phyloP scores from a whole-genome alignment of 371 early-diverging fungal genomes.

The Dipsacomyces acuminosporus region DNA sequence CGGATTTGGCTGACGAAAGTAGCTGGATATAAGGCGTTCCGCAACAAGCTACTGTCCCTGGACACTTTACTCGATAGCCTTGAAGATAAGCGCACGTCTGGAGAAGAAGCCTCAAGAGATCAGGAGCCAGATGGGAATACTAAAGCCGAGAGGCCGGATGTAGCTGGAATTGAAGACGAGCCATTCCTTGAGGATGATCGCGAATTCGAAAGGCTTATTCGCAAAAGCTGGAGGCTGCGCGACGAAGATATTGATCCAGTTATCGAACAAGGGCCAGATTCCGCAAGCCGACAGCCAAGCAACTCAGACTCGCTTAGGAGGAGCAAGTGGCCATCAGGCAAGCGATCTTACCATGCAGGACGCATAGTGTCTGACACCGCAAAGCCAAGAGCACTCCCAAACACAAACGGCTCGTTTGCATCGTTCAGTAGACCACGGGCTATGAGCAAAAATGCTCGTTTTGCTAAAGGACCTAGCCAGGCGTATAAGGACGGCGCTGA shows the following conservation, averaged over 20 bases:
- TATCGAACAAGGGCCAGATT: too few relatives aligned
- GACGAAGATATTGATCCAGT: slow-evolving; percentile 21
- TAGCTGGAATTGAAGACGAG: neutral
- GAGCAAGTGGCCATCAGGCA: slow-evolving; percentile 6
- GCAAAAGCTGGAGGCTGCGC: slow-evolving; percentile 31
- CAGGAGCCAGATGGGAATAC: too few relatives aligned
- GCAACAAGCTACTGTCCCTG: slow-evolving; percentile 21
- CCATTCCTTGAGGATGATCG: slow-evolving; percentile 11
- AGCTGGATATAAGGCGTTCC: slow-evolving; percentile 31
- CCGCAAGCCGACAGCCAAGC: too few relatives aligned
- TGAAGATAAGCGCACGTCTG: slow-evolving; percentile 5
- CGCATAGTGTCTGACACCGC: neutral
- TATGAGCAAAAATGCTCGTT: neutral
- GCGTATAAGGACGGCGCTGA: neutral
- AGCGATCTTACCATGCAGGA: slow-evolving; percentile 22
- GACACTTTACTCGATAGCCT: slow-evolving; percentile 15
- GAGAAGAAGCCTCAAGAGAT: too few relatives aligned
- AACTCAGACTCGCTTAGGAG: too few relatives aligned
- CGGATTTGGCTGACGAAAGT: slow-evolving; percentile 37
- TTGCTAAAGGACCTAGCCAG: neutral
- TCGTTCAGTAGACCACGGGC: too few relatives aligned
- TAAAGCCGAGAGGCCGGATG: neutral
- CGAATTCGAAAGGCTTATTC: slow-evolving; percentile 37
- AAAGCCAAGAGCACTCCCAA: too few relatives aligned
- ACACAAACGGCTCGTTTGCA: too few relatives aligned